These are phyloP conservation scores for Solanum boliviense DNA, from an alignment of 257 asterid genomes.

Conservation along the genomic window DNA sequence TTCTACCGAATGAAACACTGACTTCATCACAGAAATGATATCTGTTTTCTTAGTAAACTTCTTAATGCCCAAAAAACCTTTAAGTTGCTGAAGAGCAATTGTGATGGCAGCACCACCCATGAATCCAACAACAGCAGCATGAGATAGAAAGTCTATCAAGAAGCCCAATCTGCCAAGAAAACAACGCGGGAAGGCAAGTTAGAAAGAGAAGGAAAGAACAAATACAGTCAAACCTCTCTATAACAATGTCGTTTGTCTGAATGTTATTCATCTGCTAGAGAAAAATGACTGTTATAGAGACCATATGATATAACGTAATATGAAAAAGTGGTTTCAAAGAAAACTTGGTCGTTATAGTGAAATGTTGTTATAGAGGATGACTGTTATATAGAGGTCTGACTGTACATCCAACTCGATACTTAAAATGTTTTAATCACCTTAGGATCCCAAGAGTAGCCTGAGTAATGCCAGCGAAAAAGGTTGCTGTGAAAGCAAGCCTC, in stretches of 20 bases:
- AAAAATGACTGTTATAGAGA: background rate
- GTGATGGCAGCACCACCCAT: slow-evolving; percentile 97
- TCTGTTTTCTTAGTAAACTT: slow-evolving; percentile 65
- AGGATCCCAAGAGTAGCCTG: slow-evolving; percentile 71
- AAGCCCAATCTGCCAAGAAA: slow-evolving; percentile 60
- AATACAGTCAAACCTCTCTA: background rate
- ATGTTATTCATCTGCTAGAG: background rate
- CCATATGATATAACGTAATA: background rate
- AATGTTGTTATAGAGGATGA: background rate
- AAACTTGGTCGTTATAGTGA: background rate
- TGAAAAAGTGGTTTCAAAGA: background rate
- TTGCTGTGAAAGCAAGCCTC: slow-evolving; percentile 75
- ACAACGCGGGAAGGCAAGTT: background rate
- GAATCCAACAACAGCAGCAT: slow-evolving; percentile 92
- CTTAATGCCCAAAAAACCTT: slow-evolving; percentile 69
- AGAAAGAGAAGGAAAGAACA: background rate
- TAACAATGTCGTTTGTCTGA: background rate
- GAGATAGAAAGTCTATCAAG: slow-evolving; percentile 83
- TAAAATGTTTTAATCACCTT: slow-evolving; percentile 25
- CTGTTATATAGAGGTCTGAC: background rate
- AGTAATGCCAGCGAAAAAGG: slow-evolving; percentile 79
- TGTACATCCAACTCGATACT: background rate
- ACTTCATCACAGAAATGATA: slow-evolving; percentile 56
- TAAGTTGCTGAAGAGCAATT: slow-evolving; percentile 82
- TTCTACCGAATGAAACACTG: slow-evolving; percentile 34